Percentiles rank a stretch among this genome's conserved stretches.
Conservation (phyloP, 2,329 filamentous ascomycete genomes). For the Trichoderma breve region DNA sequence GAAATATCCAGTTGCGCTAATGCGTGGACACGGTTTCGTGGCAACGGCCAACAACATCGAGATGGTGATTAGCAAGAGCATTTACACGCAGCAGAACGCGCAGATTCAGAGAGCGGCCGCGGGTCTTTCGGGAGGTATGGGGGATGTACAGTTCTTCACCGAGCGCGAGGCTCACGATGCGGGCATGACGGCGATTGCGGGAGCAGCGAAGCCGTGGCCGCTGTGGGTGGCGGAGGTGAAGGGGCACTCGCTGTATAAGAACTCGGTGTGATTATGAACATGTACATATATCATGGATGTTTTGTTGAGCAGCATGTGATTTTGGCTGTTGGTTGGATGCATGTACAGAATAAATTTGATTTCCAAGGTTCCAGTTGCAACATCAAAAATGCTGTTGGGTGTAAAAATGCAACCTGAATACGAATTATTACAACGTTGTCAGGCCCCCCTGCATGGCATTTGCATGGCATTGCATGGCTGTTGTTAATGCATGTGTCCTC, state of each 20-base stretch:
- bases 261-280: not conserved
- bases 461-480: not conserved
- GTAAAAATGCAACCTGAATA: not conserved
- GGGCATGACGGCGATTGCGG: not conserved
- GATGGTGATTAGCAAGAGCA: constrained; percentile 11
- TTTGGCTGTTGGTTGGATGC: not conserved
- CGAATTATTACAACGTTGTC: not conserved
- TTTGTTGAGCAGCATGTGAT: not conserved
- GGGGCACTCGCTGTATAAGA: constrained; percentile 2
- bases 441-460: not conserved
- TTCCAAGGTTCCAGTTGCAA: not conserved
- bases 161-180: constrained; percentile 10
- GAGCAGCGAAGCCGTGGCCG: constrained; percentile 15
- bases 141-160: not conserved
- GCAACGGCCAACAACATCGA: constrained; percentile 9
- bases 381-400: not conserved
- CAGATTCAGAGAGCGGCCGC: not conserved
- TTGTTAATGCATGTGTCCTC: not conserved
- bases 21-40: constrained; percentile 14
- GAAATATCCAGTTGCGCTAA: not conserved
- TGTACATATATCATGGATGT: no score
- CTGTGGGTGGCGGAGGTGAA: constrained; percentile 15
- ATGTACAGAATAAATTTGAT: not conserved
- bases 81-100: constrained; percentile 14
- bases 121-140: not conserved